Base-by-base conservation (phyloP, 164 flowering plant species). In the Berberis vulgaris region DNA sequence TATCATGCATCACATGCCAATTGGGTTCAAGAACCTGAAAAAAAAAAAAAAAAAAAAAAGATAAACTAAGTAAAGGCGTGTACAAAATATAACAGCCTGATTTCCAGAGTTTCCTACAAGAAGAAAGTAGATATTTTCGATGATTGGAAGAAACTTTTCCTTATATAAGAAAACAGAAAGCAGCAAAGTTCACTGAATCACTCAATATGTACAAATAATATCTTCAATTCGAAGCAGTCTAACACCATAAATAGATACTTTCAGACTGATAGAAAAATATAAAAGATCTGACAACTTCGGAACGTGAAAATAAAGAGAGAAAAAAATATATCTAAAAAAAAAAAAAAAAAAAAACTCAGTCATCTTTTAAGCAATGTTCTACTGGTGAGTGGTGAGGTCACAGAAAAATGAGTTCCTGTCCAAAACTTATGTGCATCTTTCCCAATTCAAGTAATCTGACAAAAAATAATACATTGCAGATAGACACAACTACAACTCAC, bases 21-120 rank as follows among this genome's bases (percentile, higher is more conserved):
- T 89, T 89, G 46, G 96, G 97, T 76, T 91, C 99, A 65, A 95
- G 79, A 78, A 91, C 99, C 97, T 89, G 83, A 69, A 70, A 78
- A 66, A 57, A 72, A 62, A 4, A 58, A 57, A 49, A 3, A 43
- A 11, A 39, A 69, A 41, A 42, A 59, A 65, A 59, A 57, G 49
- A 6, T 50, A 44, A 4, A 9, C n/a, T 43, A 69, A 41, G 47
- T 65, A 65, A 59, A 57, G 49, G 9, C 44, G 50, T 5, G 11
- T 59, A 26, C 38, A 45, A 45, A 61, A 38, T 56, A 60, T 26
- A 58, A 6, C 13, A 5, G 38, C n/a, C 44, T 60, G 2, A 42
- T 41, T 7, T 49, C 40, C 50, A 12, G 56, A 59, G 39, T n/a
- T 38, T 54, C 2, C n/a, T 40, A 43, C 2, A 60, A 45, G 10